Percentiles rank a stretch among this genome's conserved stretches.
These are phyloP conservation scores for Trichoderma hamatum DNA, from an alignment of 2,329 filamentous ascomycete genomes.

Conservation along the genomic window DNA sequence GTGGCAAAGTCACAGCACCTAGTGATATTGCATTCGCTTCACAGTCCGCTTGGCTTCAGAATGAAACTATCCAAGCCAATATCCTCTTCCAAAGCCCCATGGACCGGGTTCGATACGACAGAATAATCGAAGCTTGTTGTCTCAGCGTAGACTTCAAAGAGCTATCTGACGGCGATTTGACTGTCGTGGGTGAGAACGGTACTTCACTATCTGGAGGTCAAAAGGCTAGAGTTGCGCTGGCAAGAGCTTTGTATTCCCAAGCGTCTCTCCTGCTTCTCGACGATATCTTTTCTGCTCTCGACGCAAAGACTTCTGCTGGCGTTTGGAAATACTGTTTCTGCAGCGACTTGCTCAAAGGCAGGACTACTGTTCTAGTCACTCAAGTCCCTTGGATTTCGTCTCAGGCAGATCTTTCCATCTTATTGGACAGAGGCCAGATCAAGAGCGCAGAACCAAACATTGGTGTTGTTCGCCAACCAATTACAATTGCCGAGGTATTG, in stretches of 20 bases:
- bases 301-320: slow-evolving; percentile 59
- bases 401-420: slow-evolving; percentile 53
- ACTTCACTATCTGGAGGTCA: slow-evolving; percentile 60
- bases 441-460: slow-evolving; percentile 49
- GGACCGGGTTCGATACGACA: slow-evolving; percentile 57
- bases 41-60: slow-evolving; percentile 61
- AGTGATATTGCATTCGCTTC: slow-evolving; percentile 60
- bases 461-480: slow-evolving; percentile 49
- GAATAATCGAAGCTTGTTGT: slow-evolving; percentile 59
- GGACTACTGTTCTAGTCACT: slow-evolving; percentile 61
- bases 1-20: slow-evolving; percentile 52
- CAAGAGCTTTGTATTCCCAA: slow-evolving; percentile 60
- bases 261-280: slow-evolving; percentile 59
- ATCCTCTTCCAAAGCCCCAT: slow-evolving; percentile 57
- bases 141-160: slow-evolving; percentile 55
- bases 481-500: slow-evolving; percentile 47
- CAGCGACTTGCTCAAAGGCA: slow-evolving; percentile 54
- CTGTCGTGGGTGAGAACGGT: slow-evolving; percentile 57
- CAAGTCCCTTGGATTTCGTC: slow-evolving; percentile 57
- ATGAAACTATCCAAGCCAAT: slow-evolving; percentile 58
- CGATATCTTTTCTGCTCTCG: slow-evolving; percentile 62
- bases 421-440: slow-evolving; percentile 51
- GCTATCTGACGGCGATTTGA: slow-evolving; percentile 54
- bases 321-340: slow-evolving; percentile 63
- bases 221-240: slow-evolving; percentile 59